Base-by-base conservation (phyloP, 2,329 filamentous ascomycete genomes). In the Gremmenia infestans region DNA sequence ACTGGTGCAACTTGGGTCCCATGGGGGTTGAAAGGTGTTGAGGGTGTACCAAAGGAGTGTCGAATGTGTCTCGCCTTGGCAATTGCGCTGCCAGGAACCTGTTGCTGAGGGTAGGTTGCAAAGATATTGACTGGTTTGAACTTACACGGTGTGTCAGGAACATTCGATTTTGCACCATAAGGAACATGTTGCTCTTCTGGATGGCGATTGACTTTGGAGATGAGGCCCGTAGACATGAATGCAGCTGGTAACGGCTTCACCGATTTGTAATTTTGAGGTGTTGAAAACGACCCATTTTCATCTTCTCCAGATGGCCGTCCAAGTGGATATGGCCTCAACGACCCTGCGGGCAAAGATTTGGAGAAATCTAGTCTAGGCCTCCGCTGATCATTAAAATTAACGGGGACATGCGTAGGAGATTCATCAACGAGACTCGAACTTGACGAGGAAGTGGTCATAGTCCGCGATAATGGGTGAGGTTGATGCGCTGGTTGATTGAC, bases 91-190 rank as follows among this genome's bases (percentile, higher is more conserved):
- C 83, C 84, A 12, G 79, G 78, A 22, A 79, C 74, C 22, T 22
- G 22, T 47, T 78, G 76, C 49, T 74, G 70, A 12, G 85, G 83
- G 72, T 81, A 81, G 51, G 88, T 83, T 65, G 88, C 79, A 73
- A 92, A 83, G 55, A 87, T 75, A 63, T 83, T 86, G 4, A 80
- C 77, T 52, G 88, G 86, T 69, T 94, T 91, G 22, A 22, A 22
- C 76, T 97, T 99, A 73, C 94, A 97, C 1, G 94, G 94, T 1
- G 94, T 99, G 69, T 97, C 94, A 0, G 94, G 93, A 78, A 96
- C 92, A 32, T 82, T 80, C 66, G 82, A 76, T 68, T 87, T 85
- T 72, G 79, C 80, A 28, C 75, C 76, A 39, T 76, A 72, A 52
- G 71, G 72, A 62, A 75, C 73, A 67, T 76, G 73, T 61, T 71